Evolutionary conservation across 2,329 filamentous ascomycete species (phyloP).

Genomic region (Pseudogymnoascus sp.): DNA sequence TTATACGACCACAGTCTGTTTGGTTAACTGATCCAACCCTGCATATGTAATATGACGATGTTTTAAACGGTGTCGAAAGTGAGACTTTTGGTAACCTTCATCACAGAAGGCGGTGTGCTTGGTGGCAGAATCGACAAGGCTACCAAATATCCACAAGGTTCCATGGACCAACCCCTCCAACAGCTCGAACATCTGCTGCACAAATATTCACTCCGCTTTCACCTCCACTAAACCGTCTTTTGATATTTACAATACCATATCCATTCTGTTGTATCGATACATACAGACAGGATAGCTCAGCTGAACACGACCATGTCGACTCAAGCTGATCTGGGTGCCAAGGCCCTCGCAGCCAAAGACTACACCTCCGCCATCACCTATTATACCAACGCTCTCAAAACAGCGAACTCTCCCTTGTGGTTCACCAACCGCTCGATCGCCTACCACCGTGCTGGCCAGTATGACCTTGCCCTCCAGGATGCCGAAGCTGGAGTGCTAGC

Average conservation of each 20-base stretch:
- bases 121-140: slow-evolving; percentile 2
- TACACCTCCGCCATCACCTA: slow-evolving; percentile 61
- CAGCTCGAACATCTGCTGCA: background rate
- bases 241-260: background rate
- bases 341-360: slow-evolving; percentile 57
- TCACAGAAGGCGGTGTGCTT: background rate
- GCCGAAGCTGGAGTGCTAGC: slow-evolving; percentile 58
- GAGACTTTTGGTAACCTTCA: background rate
- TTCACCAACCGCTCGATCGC: slow-evolving; percentile 76
- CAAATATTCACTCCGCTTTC: background rate
- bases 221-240: background rate
- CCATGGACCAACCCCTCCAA: slow-evolving; percentile 2
- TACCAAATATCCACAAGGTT: slow-evolving; percentile 9
- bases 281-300: background rate
- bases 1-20: background rate
- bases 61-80: background rate
- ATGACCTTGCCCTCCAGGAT: slow-evolving; percentile 60
- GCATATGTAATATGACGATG: background rate
- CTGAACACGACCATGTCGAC: slow-evolving; percentile 38
- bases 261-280: background rate
- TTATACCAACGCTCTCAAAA: slow-evolving; percentile 61
- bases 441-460: slow-evolving; percentile 57
- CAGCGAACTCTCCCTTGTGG: slow-evolving; percentile 70
- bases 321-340: slow-evolving; percentile 41
- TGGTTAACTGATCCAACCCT: background rate